A percentile compares a stretch with the other conserved stretches of the same genome.
These are phyloP conservation scores for Lablab purpureus DNA, from an alignment of 306 rosid genomes.

Conservation along the genomic window DNA sequence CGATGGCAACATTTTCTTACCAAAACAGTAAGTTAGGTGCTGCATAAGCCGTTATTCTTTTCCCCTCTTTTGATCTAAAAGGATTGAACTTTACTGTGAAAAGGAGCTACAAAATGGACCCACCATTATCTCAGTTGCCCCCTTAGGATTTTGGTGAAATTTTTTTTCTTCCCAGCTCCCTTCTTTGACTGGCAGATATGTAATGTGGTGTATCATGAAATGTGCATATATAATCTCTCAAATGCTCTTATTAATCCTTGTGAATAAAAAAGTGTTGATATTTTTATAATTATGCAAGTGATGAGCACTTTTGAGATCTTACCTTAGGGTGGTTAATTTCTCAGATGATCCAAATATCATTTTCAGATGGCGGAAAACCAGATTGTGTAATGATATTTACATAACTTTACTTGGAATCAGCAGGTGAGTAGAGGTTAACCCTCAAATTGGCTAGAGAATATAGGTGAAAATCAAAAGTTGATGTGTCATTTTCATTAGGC, in stretches of 20 bases:
- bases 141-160: conserved; percentile 18
- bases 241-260: neutral
- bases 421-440: conserved; percentile 29
- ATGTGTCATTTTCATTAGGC: conserved; percentile 47
- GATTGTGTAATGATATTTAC: conserved; percentile 47
- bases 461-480: conserved; percentile 48
- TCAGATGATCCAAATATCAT: conserved; percentile 39
- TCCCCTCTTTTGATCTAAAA: conserved; percentile 44
- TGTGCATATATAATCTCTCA: neutral
- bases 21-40: conserved; percentile 42
- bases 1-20: conserved; percentile 35
- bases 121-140: conserved; percentile 61
- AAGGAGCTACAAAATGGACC: conserved; percentile 58
- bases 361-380: conserved; percentile 43
- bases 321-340: conserved; percentile 33
- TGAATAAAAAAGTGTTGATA: neutral
- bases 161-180: conserved; percentile 28
- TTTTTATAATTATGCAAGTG: neutral
- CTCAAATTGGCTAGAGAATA: conserved; percentile 48
- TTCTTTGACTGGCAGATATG: conserved; percentile 50
- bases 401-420: conserved; percentile 40
- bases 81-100: conserved; percentile 35
- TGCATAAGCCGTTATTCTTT: conserved; percentile 50
- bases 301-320: conserved; percentile 24
- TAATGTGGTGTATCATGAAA: conserved; percentile 29